These are phyloP conservation scores for Lactarius tabidus DNA, from an alignment of 768 basidiomycete genomes.

Conservation along the genomic window DNA sequence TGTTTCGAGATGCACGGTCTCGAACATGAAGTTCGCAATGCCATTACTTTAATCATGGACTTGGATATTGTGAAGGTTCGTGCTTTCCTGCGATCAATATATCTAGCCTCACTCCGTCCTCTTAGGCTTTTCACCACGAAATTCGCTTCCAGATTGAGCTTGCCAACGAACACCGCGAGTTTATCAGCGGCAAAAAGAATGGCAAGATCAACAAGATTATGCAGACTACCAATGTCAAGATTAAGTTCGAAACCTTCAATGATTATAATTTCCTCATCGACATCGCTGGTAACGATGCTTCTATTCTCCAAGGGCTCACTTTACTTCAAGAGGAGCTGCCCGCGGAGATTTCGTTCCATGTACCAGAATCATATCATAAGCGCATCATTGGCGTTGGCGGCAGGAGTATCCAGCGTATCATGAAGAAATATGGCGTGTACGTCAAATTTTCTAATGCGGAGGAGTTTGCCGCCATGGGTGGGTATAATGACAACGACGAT, in stretches of 20 bases:
- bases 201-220: slow-evolving; percentile 99
- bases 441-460: slow-evolving; percentile 99
- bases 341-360: slow-evolving; percentile 97
- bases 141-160: slow-evolving; percentile 98
- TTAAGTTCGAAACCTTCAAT: slow-evolving; percentile 98
- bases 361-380: slow-evolving; percentile 97
- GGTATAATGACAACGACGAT: slow-evolving; percentile 96
- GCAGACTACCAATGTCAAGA: slow-evolving; percentile 95
- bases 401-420: slow-evolving; percentile 96
- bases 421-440: slow-evolving; percentile 99
- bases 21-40: slow-evolving; percentile 84
- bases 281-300: slow-evolving; percentile 78
- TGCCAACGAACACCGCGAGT: slow-evolving; percentile 96
- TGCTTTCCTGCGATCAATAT: slow-evolving; percentile 12
- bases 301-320: slow-evolving; percentile 81
- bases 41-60: slow-evolving; percentile 82
- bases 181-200: slow-evolving; percentile 99
- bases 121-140: slow-evolving; percentile 89
- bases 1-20: slow-evolving; percentile 96
- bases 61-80: slow-evolving; percentile 86
- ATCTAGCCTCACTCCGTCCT: not conserved
- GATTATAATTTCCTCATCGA: slow-evolving; percentile 95
- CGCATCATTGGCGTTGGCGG: slow-evolving; percentile 98
- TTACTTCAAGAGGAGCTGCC: slow-evolving; percentile 97
- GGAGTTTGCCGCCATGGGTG: slow-evolving; percentile 91